Conservation (phyloP, 805 yeast genomes). For the Pichia manshurica region DNA sequence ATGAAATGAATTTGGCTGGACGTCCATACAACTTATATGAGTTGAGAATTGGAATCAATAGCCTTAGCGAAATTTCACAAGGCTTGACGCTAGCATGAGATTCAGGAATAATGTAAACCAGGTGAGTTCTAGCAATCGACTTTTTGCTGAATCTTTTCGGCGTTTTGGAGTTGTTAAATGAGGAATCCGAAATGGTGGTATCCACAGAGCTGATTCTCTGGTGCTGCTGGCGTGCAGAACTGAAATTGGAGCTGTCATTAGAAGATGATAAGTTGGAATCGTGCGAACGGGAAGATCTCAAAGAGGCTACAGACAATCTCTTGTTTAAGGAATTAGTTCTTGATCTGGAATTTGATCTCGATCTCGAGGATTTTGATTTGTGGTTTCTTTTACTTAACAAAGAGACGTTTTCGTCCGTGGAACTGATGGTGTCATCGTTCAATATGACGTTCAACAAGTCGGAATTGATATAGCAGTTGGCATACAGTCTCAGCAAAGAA, state of each 20-base stretch:
- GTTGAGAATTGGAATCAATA: constrained; percentile 64
- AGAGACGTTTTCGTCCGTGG: constrained; percentile 11
- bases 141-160: constrained; percentile 22
- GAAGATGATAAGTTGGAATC: constrained; percentile 11
- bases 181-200: constrained; percentile 24
- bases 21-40: constrained; percentile 69
- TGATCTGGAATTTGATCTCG: constrained; percentile 5
- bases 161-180: constrained; percentile 20
- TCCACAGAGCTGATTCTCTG: constrained; percentile 23
- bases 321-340: constrained; percentile 18
- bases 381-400: constrained; percentile 9
- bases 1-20: constrained; percentile 56
- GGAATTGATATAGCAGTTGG: constrained; percentile 46
- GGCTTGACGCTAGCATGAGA: constrained; percentile 67
- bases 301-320: constrained; percentile 27
- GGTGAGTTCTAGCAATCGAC: constrained; percentile 22
- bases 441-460: constrained; percentile 15
- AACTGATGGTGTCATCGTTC: constrained; percentile 22
- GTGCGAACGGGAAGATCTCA: constrained; percentile 17
- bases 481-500: constrained; percentile 49
- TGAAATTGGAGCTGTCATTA: neutral
- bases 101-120: constrained; percentile 50
- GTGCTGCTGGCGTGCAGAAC: constrained; percentile 16
- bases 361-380: constrained; percentile 6
- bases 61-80: constrained; percentile 66